A percentile compares a stretch with the other conserved stretches of the same genome.
These are phyloP conservation scores for Niebla homalea DNA, from an alignment of 495 filamentous ascomycete genomes.

Conservation along the genomic window DNA sequence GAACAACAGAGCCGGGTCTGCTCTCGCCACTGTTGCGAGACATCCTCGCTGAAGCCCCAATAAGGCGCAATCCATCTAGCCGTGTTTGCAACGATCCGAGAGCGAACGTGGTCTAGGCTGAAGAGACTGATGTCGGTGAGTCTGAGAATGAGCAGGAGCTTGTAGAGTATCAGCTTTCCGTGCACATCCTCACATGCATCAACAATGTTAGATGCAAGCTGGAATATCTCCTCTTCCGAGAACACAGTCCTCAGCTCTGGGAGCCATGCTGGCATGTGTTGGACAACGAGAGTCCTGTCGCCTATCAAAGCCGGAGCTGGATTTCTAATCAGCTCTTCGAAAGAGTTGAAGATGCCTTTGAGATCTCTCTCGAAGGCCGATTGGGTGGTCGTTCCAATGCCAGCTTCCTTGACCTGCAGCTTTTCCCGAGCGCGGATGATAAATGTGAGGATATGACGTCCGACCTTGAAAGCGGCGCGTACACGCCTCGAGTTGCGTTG, in stretches of 20 bases:
- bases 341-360: conserved; percentile 72
- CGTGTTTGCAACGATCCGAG: conserved; percentile 64
- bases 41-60: conserved; percentile 64
- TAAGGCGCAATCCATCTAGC: conserved; percentile 85
- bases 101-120: conserved; percentile 56
- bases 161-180: conserved; percentile 89
- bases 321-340: conserved; percentile 81
- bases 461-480: conserved; percentile 89
- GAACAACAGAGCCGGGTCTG: conserved; percentile 88
- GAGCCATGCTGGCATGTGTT: conserved; percentile 94
- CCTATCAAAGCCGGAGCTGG: conserved; percentile 73
- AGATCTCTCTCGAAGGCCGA: conserved; percentile 74
- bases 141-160: conserved; percentile 82
- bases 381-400: conserved; percentile 70
- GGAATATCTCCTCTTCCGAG: conserved; percentile 69
- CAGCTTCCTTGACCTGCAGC: conserved; percentile 78
- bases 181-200: conserved; percentile 79
- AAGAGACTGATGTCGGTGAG: conserved; percentile 72
- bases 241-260: conserved; percentile 72
- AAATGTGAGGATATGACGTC: conserved; percentile 83
- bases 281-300: conserved; percentile 87
- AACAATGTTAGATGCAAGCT: conserved; percentile 86
- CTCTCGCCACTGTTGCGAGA: conserved; percentile 78
- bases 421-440: conserved; percentile 81
- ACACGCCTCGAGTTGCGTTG: conserved; percentile 69